These are phyloP conservation scores for Candida patagonica DNA, from an alignment of 805 yeast species.

Conservation along the genomic window DNA sequence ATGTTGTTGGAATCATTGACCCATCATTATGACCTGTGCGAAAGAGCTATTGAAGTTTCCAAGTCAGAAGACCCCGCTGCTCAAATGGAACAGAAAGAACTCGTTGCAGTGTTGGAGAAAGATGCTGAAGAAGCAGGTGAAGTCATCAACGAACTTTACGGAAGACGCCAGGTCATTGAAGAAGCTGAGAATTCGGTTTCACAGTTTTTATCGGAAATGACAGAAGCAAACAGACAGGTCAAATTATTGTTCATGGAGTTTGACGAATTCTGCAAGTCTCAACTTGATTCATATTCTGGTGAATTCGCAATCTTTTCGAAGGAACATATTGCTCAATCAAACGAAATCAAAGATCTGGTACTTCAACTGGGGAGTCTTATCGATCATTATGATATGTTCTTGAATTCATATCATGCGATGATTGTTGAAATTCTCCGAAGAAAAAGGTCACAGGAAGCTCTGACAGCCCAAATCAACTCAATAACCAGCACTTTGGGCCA, in stretches of 20 bases:
- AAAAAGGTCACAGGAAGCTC: slow-evolving; percentile 31
- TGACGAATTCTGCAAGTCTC: slow-evolving; percentile 16
- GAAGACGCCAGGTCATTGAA: slow-evolving; percentile 15
- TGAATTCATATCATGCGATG: slow-evolving; percentile 42
- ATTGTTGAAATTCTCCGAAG: slow-evolving; percentile 47
- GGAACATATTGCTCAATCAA: slow-evolving; percentile 20
- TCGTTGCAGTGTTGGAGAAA: slow-evolving; percentile 43
- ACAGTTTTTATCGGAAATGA: slow-evolving; percentile 18
- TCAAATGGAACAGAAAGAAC: slow-evolving; percentile 38
- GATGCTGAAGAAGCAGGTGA: slow-evolving; percentile 28
- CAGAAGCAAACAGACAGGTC: slow-evolving; percentile 20
- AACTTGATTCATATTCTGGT: slow-evolving; percentile 13
- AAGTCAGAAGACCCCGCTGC: slow-evolving; percentile 26
- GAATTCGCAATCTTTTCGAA: slow-evolving; percentile 15
- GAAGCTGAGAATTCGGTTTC: slow-evolving; percentile 13
- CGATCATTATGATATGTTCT: slow-evolving; percentile 43
- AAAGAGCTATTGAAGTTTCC: slow-evolving; percentile 34
- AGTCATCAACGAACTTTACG: slow-evolving; percentile 21
- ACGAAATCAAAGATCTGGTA: slow-evolving; percentile 23
- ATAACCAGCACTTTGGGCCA: slow-evolving; percentile 34
- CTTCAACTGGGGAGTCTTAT: slow-evolving; percentile 33
- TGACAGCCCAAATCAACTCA: slow-evolving; percentile 33
- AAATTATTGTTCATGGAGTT: slow-evolving; percentile 11
- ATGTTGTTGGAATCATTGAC: slow-evolving; percentile 61
- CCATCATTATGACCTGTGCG: slow-evolving; percentile 75